A percentile compares a stretch with the other conserved stretches of the same genome.
phyloP scores from a whole-genome alignment of 2,329 filamentous ascomycete genomes.

The Ustulina deusta region DNA sequence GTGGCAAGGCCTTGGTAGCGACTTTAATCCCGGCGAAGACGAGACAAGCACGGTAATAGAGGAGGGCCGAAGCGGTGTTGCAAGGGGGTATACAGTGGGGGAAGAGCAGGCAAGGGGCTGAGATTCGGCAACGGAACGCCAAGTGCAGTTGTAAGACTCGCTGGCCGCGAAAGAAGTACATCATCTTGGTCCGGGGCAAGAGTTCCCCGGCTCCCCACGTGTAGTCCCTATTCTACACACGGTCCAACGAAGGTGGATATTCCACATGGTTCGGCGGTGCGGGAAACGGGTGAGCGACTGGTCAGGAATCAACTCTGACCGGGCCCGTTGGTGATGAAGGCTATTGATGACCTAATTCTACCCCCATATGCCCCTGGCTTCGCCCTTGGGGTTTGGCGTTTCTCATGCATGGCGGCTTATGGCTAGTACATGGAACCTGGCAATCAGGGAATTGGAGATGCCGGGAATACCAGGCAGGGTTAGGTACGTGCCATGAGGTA shows the following conservation, averaged over 20 bases:
- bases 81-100: constrained; percentile 86
- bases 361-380: not conserved
- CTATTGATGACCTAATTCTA: not conserved
- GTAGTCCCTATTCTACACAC: not conserved
- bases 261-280: not conserved
- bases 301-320: not conserved
- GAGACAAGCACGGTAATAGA: constrained; percentile 76
- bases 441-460: not conserved
- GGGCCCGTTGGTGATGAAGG: not conserved
- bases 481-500: not conserved
- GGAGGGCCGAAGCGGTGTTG: constrained; percentile 87
- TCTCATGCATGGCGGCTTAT: not conserved
- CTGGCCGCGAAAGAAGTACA: not conserved
- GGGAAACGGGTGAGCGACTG: not conserved
- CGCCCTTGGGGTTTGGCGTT: not conserved
- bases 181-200: not conserved
- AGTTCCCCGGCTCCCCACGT: too few species aligned
- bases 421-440: not conserved
- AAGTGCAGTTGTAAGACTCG: not conserved
- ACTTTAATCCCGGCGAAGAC: constrained; percentile 71
- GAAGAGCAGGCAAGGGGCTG: constrained; percentile 58
- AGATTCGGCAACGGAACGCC: constrained; percentile 17
- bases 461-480: not conserved
- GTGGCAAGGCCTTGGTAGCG: constrained; percentile 92
- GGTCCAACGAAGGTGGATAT: not conserved